Base-by-base conservation (phyloP, 1,139 yeast species). In the Suhomyces atakaporum region DNA sequence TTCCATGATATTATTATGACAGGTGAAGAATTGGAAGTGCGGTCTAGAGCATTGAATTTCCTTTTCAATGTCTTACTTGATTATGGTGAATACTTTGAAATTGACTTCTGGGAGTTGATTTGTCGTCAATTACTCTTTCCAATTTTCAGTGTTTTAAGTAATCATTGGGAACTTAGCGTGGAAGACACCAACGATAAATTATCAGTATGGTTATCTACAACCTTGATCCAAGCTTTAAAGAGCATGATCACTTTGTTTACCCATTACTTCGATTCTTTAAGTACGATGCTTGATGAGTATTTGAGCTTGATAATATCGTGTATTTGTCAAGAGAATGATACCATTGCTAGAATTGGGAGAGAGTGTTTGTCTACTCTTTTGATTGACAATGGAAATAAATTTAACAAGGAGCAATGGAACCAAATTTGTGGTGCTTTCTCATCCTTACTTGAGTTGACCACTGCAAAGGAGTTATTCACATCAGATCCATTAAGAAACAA, bases 131-230 rank as follows among this genome's bases (percentile, higher is more conserved):
- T 92, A 39, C 65, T 94, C 41, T 89, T 92, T 73, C 98, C 98
- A 3, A 88, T 92, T 12, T 94, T 94, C 61, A 79, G 80, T 19
- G 84, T 88, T 7, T 72, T 94, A 46, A 80, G 84, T 43, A 77
- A 79, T 31, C 85, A 83, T 45, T 84, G 95, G 79, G 87, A 81
- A 46, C 75, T 85, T 44, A 75, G 77, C 39, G 74, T 78, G 49
- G 81, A 79, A 21, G 71, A 64, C 30, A 42, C 75, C 32, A 84
- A 79, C 46, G 98, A 92, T 56, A 92, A 85, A 46, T 63, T 89
- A 50, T 86, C 96, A 27, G 95, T 94, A 12, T 94, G 98, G 98
- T 67, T 92, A 36, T 88, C 97, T 0, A 90, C 98, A 0, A 94
- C 98, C 0, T 75, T 94, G 61, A 89, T 94, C 41, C 98, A 94